Conservation (phyloP, 768 basidiomycete species). For the Xerocomus spinulosus region DNA sequence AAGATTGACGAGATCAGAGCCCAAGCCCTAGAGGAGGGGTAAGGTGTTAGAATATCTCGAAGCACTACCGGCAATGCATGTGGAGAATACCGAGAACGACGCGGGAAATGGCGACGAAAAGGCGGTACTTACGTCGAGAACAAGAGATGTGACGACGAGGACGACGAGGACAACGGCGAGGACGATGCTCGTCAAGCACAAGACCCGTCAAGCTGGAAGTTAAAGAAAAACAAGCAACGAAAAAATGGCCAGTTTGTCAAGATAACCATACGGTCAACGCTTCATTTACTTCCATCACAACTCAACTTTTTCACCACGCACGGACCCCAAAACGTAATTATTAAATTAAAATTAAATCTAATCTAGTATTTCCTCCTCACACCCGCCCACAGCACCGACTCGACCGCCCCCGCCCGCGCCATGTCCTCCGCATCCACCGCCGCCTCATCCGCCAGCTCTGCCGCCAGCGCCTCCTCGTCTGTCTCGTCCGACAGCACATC, state of each 20-base stretch:
- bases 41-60: slow-evolving; percentile 5
- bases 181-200: slow-evolving; percentile 19
- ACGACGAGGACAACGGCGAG: slow-evolving; percentile 12
- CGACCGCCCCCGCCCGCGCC: not conserved
- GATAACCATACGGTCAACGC: slow-evolving; percentile 5
- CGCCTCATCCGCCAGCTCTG: slow-evolving; percentile 42
- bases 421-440: slow-evolving; percentile 34
- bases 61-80: not conserved
- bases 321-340: slow-evolving; percentile 27
- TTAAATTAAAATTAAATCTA: slow-evolving; percentile 8
- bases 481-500: slow-evolving; percentile 30
- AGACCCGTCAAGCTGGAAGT: slow-evolving; percentile 18
- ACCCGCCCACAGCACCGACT: slow-evolving; percentile 23
- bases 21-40: slow-evolving; percentile 17
- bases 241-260: slow-evolving; percentile 14
- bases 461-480: slow-evolving; percentile 34
- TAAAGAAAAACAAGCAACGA: slow-evolving; percentile 16
- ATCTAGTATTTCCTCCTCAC: not conserved
- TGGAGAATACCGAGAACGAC: not conserved
- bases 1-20: slow-evolving; percentile 32
- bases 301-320: slow-evolving; percentile 24
- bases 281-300: slow-evolving; percentile 17
- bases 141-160: slow-evolving; percentile 9
- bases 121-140: slow-evolving; percentile 24
- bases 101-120: not conserved